Percentiles rank a stretch among this genome's conserved stretches.
Evolutionary conservation across 768 basidiomycete species (phyloP).

Genomic region (Lyophyllum atratum): DNA sequence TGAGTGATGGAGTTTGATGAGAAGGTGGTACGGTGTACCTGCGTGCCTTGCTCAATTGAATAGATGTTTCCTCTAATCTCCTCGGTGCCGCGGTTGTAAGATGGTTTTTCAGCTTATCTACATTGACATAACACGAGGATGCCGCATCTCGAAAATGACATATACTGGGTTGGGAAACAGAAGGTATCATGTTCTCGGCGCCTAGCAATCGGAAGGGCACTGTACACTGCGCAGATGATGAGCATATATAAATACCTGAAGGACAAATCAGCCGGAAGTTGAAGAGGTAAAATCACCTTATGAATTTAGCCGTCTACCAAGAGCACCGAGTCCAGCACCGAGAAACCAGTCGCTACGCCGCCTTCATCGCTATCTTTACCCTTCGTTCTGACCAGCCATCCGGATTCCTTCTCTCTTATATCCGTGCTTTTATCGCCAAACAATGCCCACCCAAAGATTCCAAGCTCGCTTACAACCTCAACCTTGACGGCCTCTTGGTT

Average conservation of each 20-base stretch:
- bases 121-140: background rate
- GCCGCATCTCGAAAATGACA: background rate
- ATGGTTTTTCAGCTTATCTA: background rate
- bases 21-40: background rate
- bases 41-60: background rate
- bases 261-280: background rate
- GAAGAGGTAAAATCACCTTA: background rate
- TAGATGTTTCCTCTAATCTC: background rate
- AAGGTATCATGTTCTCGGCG: background rate
- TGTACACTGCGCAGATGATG: too few relatives aligned
- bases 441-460: constrained; percentile 87
- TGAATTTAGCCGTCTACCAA: constrained; percentile 44
- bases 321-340: constrained; percentile 70
- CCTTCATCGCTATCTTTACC: constrained; percentile 91
- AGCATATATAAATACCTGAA: background rate
- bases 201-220: background rate
- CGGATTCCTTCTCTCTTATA: constrained; percentile 65
- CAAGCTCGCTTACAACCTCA: constrained; percentile 87
- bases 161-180: too few relatives aligned
- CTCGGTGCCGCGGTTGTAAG: background rate
- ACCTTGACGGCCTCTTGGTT: constrained; percentile 46
- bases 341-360: constrained; percentile 83
- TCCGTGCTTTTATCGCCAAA: constrained; percentile 53
- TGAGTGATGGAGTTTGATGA: background rate
- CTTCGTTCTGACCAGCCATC: constrained; percentile 89